A percentile compares a stretch with the other conserved stretches of the same genome.
Conservation (phyloP, 78 protist genomes). For the Emiliania huxleyi region DNA sequence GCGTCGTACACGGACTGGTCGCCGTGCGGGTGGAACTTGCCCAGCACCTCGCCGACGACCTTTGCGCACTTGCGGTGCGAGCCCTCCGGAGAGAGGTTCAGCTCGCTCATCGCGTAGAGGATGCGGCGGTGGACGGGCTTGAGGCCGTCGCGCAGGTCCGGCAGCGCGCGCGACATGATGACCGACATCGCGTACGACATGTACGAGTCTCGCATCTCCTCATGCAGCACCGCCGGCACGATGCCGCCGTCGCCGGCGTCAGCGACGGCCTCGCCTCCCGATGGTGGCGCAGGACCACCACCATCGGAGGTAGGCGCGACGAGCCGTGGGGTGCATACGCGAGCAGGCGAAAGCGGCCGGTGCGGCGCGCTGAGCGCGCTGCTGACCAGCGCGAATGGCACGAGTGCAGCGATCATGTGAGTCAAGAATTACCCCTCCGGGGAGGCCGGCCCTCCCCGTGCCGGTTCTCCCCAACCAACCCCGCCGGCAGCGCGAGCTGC, state of each 20-base stretch:
- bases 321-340: no score
- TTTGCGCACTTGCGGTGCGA: slow-evolving; percentile 28
- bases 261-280: no score
- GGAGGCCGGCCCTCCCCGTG: no score
- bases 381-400: no score
- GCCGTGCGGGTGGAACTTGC: slow-evolving; percentile 48
- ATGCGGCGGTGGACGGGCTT: slow-evolving; percentile 29
- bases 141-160: slow-evolving; percentile 34
- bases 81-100: not conserved
- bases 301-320: no score
- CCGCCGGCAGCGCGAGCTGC: no score
- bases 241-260: not conserved
- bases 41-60: slow-evolving; percentile 41
- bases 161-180: not conserved
- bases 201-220: not conserved
- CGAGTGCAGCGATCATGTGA: no score
- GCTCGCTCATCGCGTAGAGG: slow-evolving; percentile 35
- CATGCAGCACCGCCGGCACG: not conserved
- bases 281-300: no score
- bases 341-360: no score
- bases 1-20: slow-evolving; percentile 42
- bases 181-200: not conserved
- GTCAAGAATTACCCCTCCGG: no score
- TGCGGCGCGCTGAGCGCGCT: no score
- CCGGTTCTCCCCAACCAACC: no score